Evolutionary conservation across 208 protist species (phyloP).

Genomic region (Wallacemonas sp.): DNA sequence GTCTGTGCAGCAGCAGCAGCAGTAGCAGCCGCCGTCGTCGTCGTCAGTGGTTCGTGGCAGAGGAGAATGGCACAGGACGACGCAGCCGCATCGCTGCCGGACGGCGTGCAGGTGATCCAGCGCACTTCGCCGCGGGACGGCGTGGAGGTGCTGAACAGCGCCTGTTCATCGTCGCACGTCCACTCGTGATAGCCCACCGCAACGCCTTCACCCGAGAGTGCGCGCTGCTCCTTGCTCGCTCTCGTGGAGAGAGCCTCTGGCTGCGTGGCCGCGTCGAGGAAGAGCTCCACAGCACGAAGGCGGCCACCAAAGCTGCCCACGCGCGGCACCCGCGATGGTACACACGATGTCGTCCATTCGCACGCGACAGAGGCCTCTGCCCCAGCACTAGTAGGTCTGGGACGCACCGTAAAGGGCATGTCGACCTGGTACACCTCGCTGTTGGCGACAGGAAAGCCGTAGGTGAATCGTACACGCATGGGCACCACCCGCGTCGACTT

Average conservation of each 20-base stretch:
- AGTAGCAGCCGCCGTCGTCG: background rate
- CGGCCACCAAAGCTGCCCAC: conserved; percentile 28
- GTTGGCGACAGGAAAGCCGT: background rate
- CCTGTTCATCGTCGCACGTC: background rate
- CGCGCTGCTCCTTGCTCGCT: background rate
- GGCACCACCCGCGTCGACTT: background rate
- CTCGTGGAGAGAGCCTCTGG: background rate
- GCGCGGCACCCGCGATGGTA: conserved; percentile 26
- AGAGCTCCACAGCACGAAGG: conserved; percentile 27
- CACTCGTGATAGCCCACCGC: conserved; percentile 4
- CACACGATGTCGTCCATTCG: conserved; percentile 25
- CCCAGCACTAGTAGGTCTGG: background rate
- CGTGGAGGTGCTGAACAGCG: background rate
- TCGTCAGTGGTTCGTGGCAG: background rate
- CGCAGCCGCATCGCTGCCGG: background rate
- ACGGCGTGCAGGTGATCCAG: background rate
- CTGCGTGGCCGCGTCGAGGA: conserved; percentile 16
- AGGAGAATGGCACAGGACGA: background rate
- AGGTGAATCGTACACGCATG: conserved; percentile 15
- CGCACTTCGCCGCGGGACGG: background rate
- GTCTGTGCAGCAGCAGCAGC: too few relatives aligned
- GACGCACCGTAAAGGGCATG: background rate
- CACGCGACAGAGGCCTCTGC: background rate
- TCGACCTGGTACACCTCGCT: conserved; percentile 8
- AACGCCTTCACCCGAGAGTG: background rate